Percentiles rank a stretch among this genome's conserved stretches.
Conservation (phyloP, 306 rosid genomes). For the Malus orientalis region DNA sequence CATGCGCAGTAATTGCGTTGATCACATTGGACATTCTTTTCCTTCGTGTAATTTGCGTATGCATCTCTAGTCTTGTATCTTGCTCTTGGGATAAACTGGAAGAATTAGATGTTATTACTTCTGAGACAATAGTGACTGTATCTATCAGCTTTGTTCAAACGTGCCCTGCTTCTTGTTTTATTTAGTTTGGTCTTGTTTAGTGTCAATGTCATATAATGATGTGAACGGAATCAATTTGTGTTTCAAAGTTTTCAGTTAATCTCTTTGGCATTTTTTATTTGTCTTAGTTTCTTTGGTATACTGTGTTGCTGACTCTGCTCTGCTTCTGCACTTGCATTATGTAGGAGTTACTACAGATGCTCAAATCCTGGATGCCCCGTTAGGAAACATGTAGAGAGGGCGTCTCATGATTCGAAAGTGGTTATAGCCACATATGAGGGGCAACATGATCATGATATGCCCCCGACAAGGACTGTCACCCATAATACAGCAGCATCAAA, state of each 20-base stretch:
- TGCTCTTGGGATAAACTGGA: neutral
- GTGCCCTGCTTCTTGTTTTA: neutral
- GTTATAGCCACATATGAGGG: slow-evolving; percentile 80
- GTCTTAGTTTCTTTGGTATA: neutral
- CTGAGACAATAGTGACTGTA: neutral
- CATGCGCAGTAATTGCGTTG: neutral
- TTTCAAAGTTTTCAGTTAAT: neutral
- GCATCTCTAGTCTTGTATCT: neutral
- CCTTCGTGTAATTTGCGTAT: neutral
- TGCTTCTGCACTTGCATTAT: slow-evolving; percentile 20
- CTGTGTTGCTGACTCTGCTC: slow-evolving; percentile 10
- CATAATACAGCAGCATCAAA: slow-evolving; percentile 32
- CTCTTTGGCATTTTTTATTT: neutral
- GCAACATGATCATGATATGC: slow-evolving; percentile 63
- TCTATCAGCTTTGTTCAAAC: neutral
- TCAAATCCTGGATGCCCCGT: slow-evolving; percentile 79
- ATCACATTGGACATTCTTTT: neutral
- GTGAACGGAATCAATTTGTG: neutral
- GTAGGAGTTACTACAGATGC: slow-evolving; percentile 92
- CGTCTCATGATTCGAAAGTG: slow-evolving; percentile 54
- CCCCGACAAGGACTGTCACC: slow-evolving; percentile 43
- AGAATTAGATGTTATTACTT: neutral
- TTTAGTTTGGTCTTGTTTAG: neutral
- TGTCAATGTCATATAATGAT: neutral
- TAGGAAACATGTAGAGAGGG: slow-evolving; percentile 87